Percentiles rank a stretch among this genome's conserved stretches.
Conservation (phyloP, 169 alveolate species). For the Blepharisma undulans region DNA sequence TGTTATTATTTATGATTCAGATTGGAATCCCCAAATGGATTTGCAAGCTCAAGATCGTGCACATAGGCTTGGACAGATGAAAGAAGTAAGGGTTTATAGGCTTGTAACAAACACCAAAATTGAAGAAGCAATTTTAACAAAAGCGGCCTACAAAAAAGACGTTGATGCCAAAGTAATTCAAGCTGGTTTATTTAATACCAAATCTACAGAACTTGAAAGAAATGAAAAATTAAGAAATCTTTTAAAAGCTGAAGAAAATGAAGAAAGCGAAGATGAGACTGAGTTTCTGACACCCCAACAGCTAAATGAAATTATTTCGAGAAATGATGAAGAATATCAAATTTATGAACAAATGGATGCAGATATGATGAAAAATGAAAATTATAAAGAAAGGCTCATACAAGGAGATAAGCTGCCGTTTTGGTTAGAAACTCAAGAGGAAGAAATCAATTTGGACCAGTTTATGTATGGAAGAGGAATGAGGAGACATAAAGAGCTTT, state of each 20-base stretch:
- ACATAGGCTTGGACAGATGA: constrained; percentile 93
- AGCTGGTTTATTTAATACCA: constrained; percentile 92
- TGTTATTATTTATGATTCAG: constrained; percentile 95
- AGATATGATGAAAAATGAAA: constrained; percentile 74
- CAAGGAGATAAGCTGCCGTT: constrained; percentile 80
- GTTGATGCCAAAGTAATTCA: constrained; percentile 92
- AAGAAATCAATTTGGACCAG: too few species aligned
- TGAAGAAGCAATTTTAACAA: constrained; percentile 89
- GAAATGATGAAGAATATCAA: constrained; percentile 85
- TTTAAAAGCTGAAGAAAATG: constrained; percentile 77
- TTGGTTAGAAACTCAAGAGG: constrained; percentile 56
- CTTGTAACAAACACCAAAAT: constrained; percentile 87
- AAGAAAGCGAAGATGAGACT: constrained; percentile 72
- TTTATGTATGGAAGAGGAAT: not conserved
- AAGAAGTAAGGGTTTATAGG: constrained; percentile 92
- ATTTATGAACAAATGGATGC: constrained; percentile 82
- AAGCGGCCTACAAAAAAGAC: constrained; percentile 90
- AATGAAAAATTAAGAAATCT: constrained; percentile 83
- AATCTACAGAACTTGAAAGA: constrained; percentile 86
- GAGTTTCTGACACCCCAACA: constrained; percentile 82
- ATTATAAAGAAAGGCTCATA: constrained; percentile 65
- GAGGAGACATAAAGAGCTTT: not conserved
- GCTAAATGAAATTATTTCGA: constrained; percentile 82
- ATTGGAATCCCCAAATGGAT: constrained; percentile 96
- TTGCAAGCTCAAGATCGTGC: constrained; percentile 95